These are phyloP conservation scores for Pouteria glomerata DNA, from an alignment of 148 eudicot genomes.

Conservation along the genomic window DNA sequence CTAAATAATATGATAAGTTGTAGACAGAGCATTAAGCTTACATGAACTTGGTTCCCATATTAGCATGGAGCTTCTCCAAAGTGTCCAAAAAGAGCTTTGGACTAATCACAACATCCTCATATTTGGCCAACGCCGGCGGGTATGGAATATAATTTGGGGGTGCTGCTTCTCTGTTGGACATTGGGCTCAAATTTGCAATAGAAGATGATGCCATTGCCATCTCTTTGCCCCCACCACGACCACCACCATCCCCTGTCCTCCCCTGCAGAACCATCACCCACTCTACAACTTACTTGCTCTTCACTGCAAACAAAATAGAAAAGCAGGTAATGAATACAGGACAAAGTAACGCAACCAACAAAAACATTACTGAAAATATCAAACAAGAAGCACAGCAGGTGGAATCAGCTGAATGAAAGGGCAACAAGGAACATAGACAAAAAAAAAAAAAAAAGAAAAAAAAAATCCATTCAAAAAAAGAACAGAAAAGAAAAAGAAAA, in stretches of 20 bases:
- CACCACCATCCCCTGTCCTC: slow-evolving; percentile 5
- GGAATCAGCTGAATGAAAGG: neutral
- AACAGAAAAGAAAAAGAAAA: no score
- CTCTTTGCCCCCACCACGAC: slow-evolving; percentile 5
- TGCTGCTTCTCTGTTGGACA: slow-evolving; percentile 15
- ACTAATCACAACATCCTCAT: slow-evolving; percentile 55
- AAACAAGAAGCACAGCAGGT: neutral
- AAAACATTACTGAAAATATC: neutral
- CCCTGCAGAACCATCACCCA: slow-evolving; percentile 33
- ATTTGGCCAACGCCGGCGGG: slow-evolving; percentile 63
- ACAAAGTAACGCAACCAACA: neutral
- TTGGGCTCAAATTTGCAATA: slow-evolving; percentile 18
- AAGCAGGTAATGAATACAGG: neutral
- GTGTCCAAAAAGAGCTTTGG: slow-evolving; percentile 63
- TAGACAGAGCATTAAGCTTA: slow-evolving; percentile 18
- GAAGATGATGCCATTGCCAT: slow-evolving; percentile 36
- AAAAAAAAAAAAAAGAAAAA: neutral
- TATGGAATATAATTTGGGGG: slow-evolving; percentile 35
- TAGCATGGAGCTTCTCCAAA: slow-evolving; percentile 68
- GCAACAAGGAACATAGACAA: neutral
- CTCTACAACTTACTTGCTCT: neutral
- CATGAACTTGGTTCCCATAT: slow-evolving; percentile 92
- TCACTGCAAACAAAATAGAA: neutral
- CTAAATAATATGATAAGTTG: neutral
- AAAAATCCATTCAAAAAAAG: neutral